phyloP scores from a whole-genome alignment of 2,329 filamentous ascomycete genomes.

The Talaromyces pinophilus region DNA sequence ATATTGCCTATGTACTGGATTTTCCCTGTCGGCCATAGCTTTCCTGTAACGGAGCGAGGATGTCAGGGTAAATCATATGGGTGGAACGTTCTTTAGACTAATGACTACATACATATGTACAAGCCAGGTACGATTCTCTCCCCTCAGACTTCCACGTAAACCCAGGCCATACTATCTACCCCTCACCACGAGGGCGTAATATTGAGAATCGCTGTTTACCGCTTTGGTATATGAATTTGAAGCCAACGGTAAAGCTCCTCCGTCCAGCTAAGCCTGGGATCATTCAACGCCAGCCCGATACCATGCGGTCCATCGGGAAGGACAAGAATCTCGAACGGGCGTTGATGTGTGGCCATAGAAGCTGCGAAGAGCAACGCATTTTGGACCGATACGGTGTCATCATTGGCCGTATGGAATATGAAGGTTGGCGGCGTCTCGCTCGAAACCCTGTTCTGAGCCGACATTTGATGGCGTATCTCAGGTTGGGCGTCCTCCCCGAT shows the following conservation, averaged over 20 bases:
- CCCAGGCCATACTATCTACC: not conserved
- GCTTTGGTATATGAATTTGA: not conserved
- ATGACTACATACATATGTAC: not conserved
- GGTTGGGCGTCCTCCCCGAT: not conserved
- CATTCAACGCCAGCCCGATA: not conserved
- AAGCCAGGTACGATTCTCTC: not conserved
- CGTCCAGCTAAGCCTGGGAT: not conserved
- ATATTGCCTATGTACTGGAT: not conserved
- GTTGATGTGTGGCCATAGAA: not conserved
- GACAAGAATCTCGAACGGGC: not conserved
- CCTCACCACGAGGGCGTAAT: not conserved
- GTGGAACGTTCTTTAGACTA: not conserved
- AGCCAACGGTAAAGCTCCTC: not conserved
- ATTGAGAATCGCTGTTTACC: not conserved
- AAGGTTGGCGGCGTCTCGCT: not conserved
- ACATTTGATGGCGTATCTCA: not conserved
- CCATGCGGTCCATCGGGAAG: not conserved
- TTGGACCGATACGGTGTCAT: not conserved
- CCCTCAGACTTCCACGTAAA: not conserved
- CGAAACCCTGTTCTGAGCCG: not conserved
- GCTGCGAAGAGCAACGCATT: not conserved
- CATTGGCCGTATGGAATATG: not conserved
- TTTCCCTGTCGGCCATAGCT: not conserved
- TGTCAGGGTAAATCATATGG: too few relatives aligned
- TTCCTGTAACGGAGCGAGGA: too few relatives aligned